Evolutionary conservation across 768 basidiomycete species (phyloP), one percentile per base, ranked within the genome.

Genomic region (Psilocybe sp.): DNA sequence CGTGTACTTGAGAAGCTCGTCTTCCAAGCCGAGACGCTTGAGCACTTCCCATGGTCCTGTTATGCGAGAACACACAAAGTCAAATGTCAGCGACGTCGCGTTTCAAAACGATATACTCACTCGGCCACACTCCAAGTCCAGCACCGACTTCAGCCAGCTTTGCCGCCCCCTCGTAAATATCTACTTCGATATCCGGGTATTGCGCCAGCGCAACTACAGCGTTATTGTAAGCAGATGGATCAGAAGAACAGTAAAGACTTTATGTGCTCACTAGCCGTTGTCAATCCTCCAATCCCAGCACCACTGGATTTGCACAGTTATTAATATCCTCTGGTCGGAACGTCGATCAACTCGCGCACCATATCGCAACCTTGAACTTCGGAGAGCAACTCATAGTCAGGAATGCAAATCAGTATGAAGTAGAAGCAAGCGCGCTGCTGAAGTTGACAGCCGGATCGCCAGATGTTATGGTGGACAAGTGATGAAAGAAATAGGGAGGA

Each of bases 111-210:
- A 31, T 5, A 37, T 12, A 64, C 67, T 56, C 62, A 69, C 81
- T 75, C 19, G 71, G 70, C 55, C 72, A 82, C 8, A 84, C 58
- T 4, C 78, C 79, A 46, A 85, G 72, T n/a, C 83, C 83, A 14
- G 81, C 82, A n/a, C 83, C 83, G 19, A 82, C 37, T 62, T 83
- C 82, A 19, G 72, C 64, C 38, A 83, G 72, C 46, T 73, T 63
- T 36, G 61, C 57, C 23, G 81, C 75, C 11, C 69, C 73, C 66
- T 85, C 83, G 50, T 76, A 85, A 19, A 85, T 63, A 45, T 78
- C 73, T 35, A 84, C 71, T 31, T 81, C 75, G 20, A 84, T 79
- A 51, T 82, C 75, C 2, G 73, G 72, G 58, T 75, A 79, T 52
- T 62, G 68, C 6, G 77, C 72, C 40, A 80, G 57, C n/a, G 72